phyloP scores from a whole-genome alignment of 345 rosid genomes.

The Populus simonii region DNA sequence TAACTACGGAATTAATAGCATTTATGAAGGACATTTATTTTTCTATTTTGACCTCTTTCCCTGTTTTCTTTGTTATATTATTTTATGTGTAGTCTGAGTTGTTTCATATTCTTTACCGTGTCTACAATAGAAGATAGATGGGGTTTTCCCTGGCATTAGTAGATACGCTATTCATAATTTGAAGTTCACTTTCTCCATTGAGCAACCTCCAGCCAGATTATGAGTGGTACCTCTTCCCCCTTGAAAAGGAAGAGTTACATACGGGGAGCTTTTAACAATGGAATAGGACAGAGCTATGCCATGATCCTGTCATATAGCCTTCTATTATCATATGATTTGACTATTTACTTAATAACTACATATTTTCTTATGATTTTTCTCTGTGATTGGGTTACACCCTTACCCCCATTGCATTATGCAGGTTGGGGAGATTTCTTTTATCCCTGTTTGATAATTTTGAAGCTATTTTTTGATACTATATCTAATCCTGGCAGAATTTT shows the following conservation, averaged over 20 bases:
- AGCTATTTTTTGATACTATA: not conserved
- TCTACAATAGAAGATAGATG: not conserved
- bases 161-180: not conserved
- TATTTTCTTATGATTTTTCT: not conserved
- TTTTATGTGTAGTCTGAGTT: not conserved
- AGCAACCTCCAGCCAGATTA: not conserved
- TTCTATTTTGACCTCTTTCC: not conserved
- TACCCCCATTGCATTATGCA: not conserved
- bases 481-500: not conserved
- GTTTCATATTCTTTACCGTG: not conserved
- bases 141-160: not conserved
- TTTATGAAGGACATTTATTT: conserved; percentile 6
- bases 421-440: not conserved
- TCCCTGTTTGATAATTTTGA: not conserved
- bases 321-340: not conserved
- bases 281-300: not conserved
- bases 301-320: not conserved
- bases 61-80: not conserved
- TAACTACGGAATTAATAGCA: conserved; percentile 5
- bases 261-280: not conserved
- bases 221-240: not conserved
- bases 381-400: not conserved
- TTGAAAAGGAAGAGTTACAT: not conserved
- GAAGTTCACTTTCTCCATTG: not conserved
- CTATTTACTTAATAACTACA: not conserved